Evolutionary conservation across 345 rosid genomes (phyloP).

Genomic region (Odontarrhena argentea): DNA sequence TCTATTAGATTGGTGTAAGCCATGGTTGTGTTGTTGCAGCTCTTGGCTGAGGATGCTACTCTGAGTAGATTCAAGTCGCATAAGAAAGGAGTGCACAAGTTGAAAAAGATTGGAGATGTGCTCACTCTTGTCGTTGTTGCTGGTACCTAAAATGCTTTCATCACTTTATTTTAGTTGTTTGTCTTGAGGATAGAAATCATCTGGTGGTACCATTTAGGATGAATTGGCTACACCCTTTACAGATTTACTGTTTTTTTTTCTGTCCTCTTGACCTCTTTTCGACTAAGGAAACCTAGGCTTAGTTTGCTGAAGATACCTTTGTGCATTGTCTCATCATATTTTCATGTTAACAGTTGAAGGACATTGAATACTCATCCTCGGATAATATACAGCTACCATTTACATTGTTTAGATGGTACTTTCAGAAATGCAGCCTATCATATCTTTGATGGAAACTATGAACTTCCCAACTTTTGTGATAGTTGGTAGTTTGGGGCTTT

Average conservation of each 20-base stretch:
- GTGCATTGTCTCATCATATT: background rate
- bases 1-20: background rate
- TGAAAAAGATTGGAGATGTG: conserved; percentile 78
- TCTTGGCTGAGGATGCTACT: conserved; percentile 75
- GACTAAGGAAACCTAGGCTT: too few species aligned
- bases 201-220: background rate
- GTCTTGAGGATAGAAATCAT: background rate
- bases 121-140: conserved; percentile 84
- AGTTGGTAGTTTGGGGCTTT: background rate
- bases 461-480: background rate
- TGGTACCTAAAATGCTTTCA: conserved; percentile 42
- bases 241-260: background rate
- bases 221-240: background rate
- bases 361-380: background rate
- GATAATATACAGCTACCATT: background rate
- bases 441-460: background rate
- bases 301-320: background rate
- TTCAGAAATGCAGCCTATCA: background rate
- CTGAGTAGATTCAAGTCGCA: conserved; percentile 78
- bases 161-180: background rate
- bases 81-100: conserved; percentile 54
- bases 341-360: background rate
- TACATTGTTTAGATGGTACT: conserved; percentile 4
- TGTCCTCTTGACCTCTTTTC: too few species aligned
- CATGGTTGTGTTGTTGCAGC: conserved; percentile 50